These are phyloP conservation scores for Moniliophthora roreri DNA, from an alignment of 1,284 basidiomycete species.

Conservation along the genomic window DNA sequence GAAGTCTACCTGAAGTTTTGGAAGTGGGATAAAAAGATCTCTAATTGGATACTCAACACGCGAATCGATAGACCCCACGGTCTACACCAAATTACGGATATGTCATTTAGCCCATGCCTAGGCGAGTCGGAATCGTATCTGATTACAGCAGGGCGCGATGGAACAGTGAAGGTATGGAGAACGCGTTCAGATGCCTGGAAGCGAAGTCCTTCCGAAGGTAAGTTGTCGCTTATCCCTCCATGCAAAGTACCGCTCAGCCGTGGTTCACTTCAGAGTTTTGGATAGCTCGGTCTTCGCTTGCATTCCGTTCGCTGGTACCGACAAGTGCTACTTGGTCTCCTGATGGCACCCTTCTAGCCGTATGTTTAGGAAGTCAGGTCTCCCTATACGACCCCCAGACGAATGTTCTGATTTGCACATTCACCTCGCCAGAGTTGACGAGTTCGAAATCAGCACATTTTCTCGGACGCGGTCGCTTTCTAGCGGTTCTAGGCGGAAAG, in stretches of 20 bases:
- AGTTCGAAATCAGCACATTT: conserved; percentile 53
- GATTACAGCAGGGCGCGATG: conserved; percentile 70
- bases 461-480: conserved; percentile 65
- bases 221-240: conserved; percentile 15
- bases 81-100: conserved; percentile 56
- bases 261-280: conserved; percentile 61
- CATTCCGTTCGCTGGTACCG: conserved; percentile 70
- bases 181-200: conserved; percentile 43
- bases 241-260: conserved; percentile 11
- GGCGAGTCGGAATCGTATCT: conserved; percentile 38
- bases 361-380: conserved; percentile 70
- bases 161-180: conserved; percentile 73
- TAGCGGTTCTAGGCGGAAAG: conserved; percentile 51
- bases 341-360: conserved; percentile 85
- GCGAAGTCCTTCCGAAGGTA: conserved; percentile 51
- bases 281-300: conserved; percentile 71
- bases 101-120: conserved; percentile 64
- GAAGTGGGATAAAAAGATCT: conserved; percentile 71
- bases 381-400: conserved; percentile 78
- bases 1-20: conserved; percentile 91
- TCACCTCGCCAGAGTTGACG: conserved; percentile 59
- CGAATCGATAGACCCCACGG: conserved; percentile 91
- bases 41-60: conserved; percentile 79
- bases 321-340: conserved; percentile 75
- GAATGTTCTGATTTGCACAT: conserved; percentile 63